These are phyloP conservation scores for Jasminum sambac DNA, from an alignment of 257 asterid species.

Conservation along the genomic window DNA sequence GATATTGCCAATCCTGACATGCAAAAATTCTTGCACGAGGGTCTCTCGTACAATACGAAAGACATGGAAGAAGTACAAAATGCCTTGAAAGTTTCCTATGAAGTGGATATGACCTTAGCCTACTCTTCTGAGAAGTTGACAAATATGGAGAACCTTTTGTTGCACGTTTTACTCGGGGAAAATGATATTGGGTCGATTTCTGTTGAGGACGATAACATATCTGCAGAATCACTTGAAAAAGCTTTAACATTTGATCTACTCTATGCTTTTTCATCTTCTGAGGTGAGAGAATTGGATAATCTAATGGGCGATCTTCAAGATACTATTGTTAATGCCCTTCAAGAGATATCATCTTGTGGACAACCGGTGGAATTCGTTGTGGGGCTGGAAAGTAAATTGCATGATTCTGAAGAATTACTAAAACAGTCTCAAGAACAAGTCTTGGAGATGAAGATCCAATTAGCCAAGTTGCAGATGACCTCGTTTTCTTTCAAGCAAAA, in stretches of 20 bases:
- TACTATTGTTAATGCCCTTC: slow-evolving; percentile 39
- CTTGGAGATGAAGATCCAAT: slow-evolving; percentile 69
- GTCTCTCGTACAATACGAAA: slow-evolving; percentile 25
- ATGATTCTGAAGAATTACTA: slow-evolving; percentile 52
- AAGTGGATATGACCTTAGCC: slow-evolving; percentile 46
- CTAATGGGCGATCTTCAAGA: slow-evolving; percentile 47
- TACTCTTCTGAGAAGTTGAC: slow-evolving; percentile 61
- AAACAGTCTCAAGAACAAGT: slow-evolving; percentile 59
- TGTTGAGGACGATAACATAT: slow-evolving; percentile 48
- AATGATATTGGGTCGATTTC: slow-evolving; percentile 46
- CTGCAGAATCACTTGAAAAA: slow-evolving; percentile 58
- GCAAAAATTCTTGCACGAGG: slow-evolving; percentile 32
- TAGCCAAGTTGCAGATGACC: slow-evolving; percentile 81
- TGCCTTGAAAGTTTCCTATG: slow-evolving; percentile 38
- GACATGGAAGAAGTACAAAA: slow-evolving; percentile 37
- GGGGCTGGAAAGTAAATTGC: slow-evolving; percentile 48
- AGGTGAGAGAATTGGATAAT: slow-evolving; percentile 63
- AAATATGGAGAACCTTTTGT: slow-evolving; percentile 62
- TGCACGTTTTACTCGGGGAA: slow-evolving; percentile 43
- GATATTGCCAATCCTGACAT: slow-evolving; percentile 30
- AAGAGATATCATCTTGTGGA: slow-evolving; percentile 38
- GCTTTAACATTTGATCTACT: slow-evolving; percentile 62
- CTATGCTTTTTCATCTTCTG: slow-evolving; percentile 51
- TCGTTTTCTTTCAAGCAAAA: slow-evolving; percentile 59
- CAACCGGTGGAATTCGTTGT: slow-evolving; percentile 36